These are phyloP conservation scores for Solanum megistacrolobum DNA, from an alignment of 257 asterid species.

Conservation along the genomic window DNA sequence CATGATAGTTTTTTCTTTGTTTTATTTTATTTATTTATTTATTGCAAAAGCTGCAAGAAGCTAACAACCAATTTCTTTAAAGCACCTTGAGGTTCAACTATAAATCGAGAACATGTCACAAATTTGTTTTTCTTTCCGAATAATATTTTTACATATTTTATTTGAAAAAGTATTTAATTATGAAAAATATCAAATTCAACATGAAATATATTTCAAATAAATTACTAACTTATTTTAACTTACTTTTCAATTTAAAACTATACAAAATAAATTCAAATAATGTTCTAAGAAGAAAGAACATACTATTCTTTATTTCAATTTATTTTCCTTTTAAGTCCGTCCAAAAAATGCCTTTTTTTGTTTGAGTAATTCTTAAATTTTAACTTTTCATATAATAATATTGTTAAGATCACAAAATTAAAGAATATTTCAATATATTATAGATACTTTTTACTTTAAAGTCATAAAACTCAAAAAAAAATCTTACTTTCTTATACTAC, in stretches of 20 bases:
- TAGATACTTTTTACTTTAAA: too few species aligned
- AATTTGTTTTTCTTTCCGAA: neutral
- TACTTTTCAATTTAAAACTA: neutral
- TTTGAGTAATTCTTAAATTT: too few species aligned
- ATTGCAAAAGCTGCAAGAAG: neutral
- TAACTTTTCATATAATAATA: too few species aligned
- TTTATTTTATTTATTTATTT: too few species aligned
- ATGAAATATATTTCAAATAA: neutral
- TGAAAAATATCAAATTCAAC: neutral
- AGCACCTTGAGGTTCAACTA: neutral
- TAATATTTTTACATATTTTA: neutral
- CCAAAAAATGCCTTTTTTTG: too few species aligned
- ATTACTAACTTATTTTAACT: neutral
- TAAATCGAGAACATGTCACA: neutral
- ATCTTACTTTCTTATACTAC: too few species aligned
- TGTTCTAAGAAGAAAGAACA: neutral
- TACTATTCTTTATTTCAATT: neutral
- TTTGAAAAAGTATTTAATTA: neutral
- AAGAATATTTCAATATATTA: too few species aligned
- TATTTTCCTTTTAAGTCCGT: too few species aligned
- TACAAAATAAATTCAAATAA: neutral
- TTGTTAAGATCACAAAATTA: too few species aligned
- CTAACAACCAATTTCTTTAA: neutral
- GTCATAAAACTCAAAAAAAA: too few species aligned
- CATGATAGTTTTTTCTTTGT: too few species aligned